Evolutionary conservation across 192 early-diverging fungal species (phyloP).

Genomic region (Coemansia sp.): DNA sequence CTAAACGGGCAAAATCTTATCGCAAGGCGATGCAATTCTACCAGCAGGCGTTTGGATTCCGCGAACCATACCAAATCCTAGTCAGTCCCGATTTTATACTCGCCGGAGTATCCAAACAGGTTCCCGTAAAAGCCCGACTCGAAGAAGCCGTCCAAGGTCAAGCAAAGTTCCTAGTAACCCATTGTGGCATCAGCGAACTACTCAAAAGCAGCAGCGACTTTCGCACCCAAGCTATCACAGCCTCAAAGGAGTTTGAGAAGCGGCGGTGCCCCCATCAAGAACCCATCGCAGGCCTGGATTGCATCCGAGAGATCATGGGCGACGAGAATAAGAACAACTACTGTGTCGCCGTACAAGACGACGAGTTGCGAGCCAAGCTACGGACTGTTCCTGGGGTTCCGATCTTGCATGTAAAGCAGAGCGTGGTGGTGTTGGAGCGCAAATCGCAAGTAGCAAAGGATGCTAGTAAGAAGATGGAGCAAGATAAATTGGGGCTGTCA

Average conservation of each 20-base stretch:
- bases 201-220: slow-evolving; percentile 64
- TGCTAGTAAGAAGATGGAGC: slow-evolving; percentile 31
- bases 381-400: slow-evolving; percentile 79
- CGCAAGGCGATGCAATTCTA: slow-evolving; percentile 84
- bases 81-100: slow-evolving; percentile 85
- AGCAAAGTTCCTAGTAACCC: slow-evolving; percentile 68
- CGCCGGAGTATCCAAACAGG: slow-evolving; percentile 62
- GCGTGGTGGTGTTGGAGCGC: slow-evolving; percentile 80
- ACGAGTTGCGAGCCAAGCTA: slow-evolving; percentile 62
- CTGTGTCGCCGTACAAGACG: slow-evolving; percentile 82
- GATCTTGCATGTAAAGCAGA: slow-evolving; percentile 79
- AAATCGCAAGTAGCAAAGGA: slow-evolving; percentile 59
- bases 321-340: slow-evolving; percentile 79
- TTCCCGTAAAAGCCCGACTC: slow-evolving; percentile 66
- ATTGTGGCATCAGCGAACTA: slow-evolving; percentile 75
- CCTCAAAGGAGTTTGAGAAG: slow-evolving; percentile 72
- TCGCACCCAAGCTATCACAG: slow-evolving; percentile 59
- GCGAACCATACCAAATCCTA: slow-evolving; percentile 89
- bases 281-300: slow-evolving; percentile 62
- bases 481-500: slow-evolving; percentile 59
- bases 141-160: slow-evolving; percentile 65
- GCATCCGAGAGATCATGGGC: slow-evolving; percentile 76
- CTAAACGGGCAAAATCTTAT: slow-evolving; percentile 80
- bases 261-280: slow-evolving; percentile 78
- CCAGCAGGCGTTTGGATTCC: slow-evolving; percentile 77